Evolutionary conservation across 139 green algal genomes (phyloP).

Genomic region (Trebouxia sp.): DNA sequence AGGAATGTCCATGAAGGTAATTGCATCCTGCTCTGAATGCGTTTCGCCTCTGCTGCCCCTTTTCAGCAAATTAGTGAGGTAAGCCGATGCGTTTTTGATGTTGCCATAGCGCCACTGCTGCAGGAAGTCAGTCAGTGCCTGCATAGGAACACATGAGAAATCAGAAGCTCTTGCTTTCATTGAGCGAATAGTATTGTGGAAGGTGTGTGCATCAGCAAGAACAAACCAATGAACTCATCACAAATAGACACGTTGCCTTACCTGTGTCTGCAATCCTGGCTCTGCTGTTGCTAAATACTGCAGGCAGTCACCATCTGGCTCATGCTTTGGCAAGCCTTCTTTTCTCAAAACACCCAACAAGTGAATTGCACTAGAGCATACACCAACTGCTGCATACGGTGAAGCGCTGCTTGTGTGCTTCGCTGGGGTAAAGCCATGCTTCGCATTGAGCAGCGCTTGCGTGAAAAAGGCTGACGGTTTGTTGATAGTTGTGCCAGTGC

Average conservation of each 20-base stretch:
- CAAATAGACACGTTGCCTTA: background rate
- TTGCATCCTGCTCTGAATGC: background rate
- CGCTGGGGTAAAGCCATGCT: background rate
- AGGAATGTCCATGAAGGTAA: slow-evolving; percentile 10
- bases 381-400: background rate
- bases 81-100: slow-evolving; percentile 7
- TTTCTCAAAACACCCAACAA: background rate
- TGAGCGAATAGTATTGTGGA: background rate
- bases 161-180: background rate
- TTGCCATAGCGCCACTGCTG: background rate
- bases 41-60: background rate
- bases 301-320: background rate
- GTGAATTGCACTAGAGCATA: background rate
- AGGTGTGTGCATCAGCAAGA: background rate
- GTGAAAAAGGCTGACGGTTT: slow-evolving; percentile 5
- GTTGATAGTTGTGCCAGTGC: background rate
- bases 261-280: background rate
- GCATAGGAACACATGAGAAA: background rate
- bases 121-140: background rate
- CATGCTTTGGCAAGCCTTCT: background rate
- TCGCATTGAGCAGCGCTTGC: background rate
- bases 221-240: too few relatives aligned
- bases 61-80: slow-evolving; percentile 5
- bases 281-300: background rate
- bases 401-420: background rate